Conservation (phyloP, 1,284 basidiomycete species). For the Irpex sp. region DNA sequence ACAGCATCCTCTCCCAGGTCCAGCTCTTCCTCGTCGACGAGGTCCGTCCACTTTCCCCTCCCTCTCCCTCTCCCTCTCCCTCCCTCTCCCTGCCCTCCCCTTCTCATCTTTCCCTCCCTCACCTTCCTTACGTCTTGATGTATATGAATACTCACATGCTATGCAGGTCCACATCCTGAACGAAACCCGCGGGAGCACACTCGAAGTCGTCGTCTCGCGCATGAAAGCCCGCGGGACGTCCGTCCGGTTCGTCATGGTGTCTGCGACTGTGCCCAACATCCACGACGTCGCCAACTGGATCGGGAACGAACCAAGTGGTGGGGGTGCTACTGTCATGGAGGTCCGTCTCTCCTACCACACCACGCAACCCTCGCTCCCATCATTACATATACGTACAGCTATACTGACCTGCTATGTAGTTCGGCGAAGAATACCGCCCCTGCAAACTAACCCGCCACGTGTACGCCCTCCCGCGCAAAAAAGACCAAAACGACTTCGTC, state of each 20-base stretch:
- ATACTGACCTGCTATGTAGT: too few species aligned
- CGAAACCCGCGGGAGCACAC: conserved; percentile 83
- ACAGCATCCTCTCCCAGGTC: conserved; percentile 63
- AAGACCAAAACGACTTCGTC: conserved; percentile 75
- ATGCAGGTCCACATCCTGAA: conserved; percentile 87
- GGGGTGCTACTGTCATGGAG: conserved; percentile 69
- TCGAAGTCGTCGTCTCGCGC: conserved; percentile 92
- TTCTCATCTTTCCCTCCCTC: not conserved
- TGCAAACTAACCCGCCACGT: conserved; percentile 77
- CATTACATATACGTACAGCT: too few species aligned
- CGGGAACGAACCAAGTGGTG: conserved; percentile 41
- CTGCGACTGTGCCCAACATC: conserved; percentile 94
- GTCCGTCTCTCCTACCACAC: conserved; percentile 37
- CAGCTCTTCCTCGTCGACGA: conserved; percentile 90
- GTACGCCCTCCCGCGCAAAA: conserved; percentile 55
- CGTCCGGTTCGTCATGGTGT: conserved; percentile 85
- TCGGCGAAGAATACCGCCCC: conserved; percentile 88
- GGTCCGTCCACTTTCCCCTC: conserved; percentile 35
- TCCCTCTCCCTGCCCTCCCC: too few species aligned
- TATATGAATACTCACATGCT: too few species aligned
- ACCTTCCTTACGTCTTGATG: too few species aligned
- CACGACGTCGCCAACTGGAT: conserved; percentile 91
- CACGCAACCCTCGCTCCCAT: too few species aligned
- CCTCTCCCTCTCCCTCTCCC: too few species aligned
- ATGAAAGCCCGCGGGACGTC: conserved; percentile 76